phyloP scores from a whole-genome alignment of 768 basidiomycete species.

The Sarcodon sp. region DNA sequence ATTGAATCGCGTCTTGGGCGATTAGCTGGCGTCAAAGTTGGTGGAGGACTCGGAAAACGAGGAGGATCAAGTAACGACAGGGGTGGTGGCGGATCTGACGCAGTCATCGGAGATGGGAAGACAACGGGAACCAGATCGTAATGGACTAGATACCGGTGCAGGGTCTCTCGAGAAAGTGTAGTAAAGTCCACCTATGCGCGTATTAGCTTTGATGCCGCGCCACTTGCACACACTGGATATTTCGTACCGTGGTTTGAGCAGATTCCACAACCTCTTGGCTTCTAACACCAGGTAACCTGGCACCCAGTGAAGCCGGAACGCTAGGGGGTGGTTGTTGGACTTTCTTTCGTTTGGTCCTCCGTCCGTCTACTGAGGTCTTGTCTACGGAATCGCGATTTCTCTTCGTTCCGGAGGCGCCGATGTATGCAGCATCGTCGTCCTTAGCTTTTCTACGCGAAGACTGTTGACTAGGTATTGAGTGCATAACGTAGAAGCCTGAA shows the following conservation, averaged over 20 bases:
- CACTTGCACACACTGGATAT: neutral
- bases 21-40: conserved; percentile 46
- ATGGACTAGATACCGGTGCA: conserved; percentile 63
- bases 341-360: neutral
- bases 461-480: neutral
- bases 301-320: neutral
- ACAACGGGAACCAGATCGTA: conserved; percentile 62
- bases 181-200: conserved; percentile 57
- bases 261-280: neutral
- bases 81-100: conserved; percentile 62
- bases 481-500: neutral
- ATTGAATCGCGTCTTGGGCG: conserved; percentile 59
- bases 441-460: neutral
- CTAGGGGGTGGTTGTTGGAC: neutral
- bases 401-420: neutral
- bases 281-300: neutral
- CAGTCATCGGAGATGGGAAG: conserved; percentile 54
- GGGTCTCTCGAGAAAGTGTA: conserved; percentile 46
- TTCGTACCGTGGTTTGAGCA: neutral
- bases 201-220: neutral
- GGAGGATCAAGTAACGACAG: conserved; percentile 37
- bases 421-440: neutral
- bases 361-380: neutral
- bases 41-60: conserved; percentile 34
- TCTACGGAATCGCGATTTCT: neutral